Evolutionary conservation across 169 alveolate species (phyloP).

Genomic region (Plasmodium yoelii): DNA sequence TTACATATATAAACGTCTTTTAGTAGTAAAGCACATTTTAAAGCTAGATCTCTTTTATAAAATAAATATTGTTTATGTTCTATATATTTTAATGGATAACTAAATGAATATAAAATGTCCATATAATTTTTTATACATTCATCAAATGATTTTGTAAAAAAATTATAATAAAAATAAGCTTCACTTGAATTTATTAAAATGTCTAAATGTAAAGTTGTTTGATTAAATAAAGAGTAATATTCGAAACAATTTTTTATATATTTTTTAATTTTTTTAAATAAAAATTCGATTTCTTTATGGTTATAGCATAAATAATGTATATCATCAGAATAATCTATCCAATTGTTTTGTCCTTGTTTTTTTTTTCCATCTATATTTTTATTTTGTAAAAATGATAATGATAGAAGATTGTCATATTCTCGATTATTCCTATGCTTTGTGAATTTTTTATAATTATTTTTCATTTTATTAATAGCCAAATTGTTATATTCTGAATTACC

Average conservation of each 20-base stretch:
- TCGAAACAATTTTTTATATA: constrained; percentile 56
- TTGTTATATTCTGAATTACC: constrained; percentile 1
- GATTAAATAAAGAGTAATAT: constrained; percentile 52
- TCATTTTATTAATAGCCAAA: constrained; percentile 43
- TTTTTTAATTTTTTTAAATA: constrained; percentile 65
- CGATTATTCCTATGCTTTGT: constrained; percentile 17
- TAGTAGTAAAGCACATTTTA: constrained; percentile 51
- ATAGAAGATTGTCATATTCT: constrained; percentile 14
- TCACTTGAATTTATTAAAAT: constrained; percentile 63
- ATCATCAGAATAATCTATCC: neutral
- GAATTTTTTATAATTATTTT: constrained; percentile 36
- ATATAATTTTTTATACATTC: constrained; percentile 33
- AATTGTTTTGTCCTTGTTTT: neutral
- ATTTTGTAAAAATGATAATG: neutral
- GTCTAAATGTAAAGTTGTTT: constrained; percentile 70
- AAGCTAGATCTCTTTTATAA: constrained; percentile 37
- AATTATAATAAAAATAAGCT: constrained; percentile 56
- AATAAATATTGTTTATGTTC: constrained; percentile 56
- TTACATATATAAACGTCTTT: constrained; percentile 61
- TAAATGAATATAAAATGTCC: constrained; percentile 26
- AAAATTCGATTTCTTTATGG: constrained; percentile 18
- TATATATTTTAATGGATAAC: constrained; percentile 39
- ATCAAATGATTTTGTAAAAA: constrained; percentile 59
- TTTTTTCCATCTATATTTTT: neutral
- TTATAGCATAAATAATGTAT: constrained; percentile 59